Evolutionary conservation across 331 rosid genomes (phyloP), one percentile per base, ranked within the genome.

Genomic region (Malus hybrid): DNA sequence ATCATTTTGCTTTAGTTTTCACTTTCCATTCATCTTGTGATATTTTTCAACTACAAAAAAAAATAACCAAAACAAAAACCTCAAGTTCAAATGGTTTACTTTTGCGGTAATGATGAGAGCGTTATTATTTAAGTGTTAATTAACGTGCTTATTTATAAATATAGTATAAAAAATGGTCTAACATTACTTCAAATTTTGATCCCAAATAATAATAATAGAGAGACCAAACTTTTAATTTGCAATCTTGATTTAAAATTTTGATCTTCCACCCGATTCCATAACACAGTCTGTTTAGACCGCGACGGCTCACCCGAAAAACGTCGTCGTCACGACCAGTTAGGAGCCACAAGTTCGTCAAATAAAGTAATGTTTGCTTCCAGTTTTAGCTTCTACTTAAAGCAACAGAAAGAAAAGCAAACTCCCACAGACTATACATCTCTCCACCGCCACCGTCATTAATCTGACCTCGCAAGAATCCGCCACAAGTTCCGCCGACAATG

Each of bases 401-500:
- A 42, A 61, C 46, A 18, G 39, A 59, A 10, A 59, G 66, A 61
- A 5, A 11, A 11, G 50, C 50, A 4, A 10, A 44, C 50, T 11
- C 10, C 33, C 48, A 31, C 0, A 65, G 27, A 4, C 15, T 15
- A 44, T 3, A 44, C 34, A 4, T 16, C 44, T 29, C 46, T 8
- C 5, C 36, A 61, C 19, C 34, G 18, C 7, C 64, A 3, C 5
- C 64, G 13, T 3, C 24, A 13, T 42, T 48, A 24, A 6, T 48
- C 18, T 3, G 27, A 61, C 33, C 60, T 69, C 76, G 27, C 15
- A 24, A 12, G 62, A 33, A 74, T 13, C 56, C 34, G 36, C 27
- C 33, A 20, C 39, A 18, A 44, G 24, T 76, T 32, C 48, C 70
- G 6, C 62, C 63, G 63, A 69, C 72, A 80, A 87, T 91, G 97